Percentiles rank a stretch among this genome's conserved stretches.
phyloP scores from a whole-genome alignment of 2,329 filamentous ascomycete species.

The Uncinocarpus reesii region DNA sequence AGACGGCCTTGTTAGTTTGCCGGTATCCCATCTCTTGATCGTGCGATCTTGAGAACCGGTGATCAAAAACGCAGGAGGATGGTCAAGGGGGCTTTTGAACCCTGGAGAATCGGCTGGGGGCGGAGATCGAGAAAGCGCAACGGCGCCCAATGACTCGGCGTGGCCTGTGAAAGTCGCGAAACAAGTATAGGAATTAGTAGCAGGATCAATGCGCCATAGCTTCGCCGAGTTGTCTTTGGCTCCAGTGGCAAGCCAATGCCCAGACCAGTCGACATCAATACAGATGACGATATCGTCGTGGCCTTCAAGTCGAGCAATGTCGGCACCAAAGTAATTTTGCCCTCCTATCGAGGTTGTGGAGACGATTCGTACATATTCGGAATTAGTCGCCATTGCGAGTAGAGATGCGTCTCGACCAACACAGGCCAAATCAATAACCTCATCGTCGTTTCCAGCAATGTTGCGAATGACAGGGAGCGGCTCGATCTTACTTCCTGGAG shows the following conservation, averaged over 20 bases:
- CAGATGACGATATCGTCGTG: constrained; percentile 95
- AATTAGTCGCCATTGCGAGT: constrained; percentile 85
- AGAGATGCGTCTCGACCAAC: constrained; percentile 69
- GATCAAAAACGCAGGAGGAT: constrained; percentile 74
- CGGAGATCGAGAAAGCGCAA: constrained; percentile 62
- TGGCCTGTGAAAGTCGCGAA: constrained; percentile 79
- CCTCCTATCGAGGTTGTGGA: constrained; percentile 40
- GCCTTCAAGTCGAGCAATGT: constrained; percentile 74
- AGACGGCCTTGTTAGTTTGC: constrained; percentile 37
- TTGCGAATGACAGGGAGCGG: constrained; percentile 56
- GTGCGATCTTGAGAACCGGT: constrained; percentile 95
- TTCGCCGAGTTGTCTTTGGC: constrained; percentile 94
- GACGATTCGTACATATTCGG: constrained; percentile 81
- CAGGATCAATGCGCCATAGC: constrained; percentile 76
- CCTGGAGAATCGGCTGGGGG: constrained; percentile 61
- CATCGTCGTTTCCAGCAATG: constrained; percentile 93
- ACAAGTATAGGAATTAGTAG: constrained; percentile 64
- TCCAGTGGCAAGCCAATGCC: constrained; percentile 89
- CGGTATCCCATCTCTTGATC: constrained; percentile 85
- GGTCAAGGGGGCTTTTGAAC: constrained; percentile 59
- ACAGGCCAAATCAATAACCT: constrained; percentile 90
- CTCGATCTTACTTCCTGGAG: constrained; percentile 40
- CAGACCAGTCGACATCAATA: constrained; percentile 90
- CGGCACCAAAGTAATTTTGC: constrained; percentile 70
- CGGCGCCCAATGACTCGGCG: constrained; percentile 84